Evolutionary conservation across 352 stramenopile genomes (phyloP).

Genomic region (Globisporangium radiosum): DNA sequence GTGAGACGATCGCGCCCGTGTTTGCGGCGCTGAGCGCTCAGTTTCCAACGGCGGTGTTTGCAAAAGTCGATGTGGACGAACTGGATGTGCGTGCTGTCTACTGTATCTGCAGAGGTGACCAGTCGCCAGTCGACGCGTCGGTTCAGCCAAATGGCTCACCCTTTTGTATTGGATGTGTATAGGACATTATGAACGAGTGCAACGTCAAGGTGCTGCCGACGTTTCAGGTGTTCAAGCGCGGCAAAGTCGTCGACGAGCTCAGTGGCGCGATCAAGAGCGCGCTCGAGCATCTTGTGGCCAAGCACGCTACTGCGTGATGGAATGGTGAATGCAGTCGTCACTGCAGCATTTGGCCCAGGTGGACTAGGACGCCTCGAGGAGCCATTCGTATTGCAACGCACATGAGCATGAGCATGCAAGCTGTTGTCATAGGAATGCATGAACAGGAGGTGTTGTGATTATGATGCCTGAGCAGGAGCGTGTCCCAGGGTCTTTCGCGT

Average conservation of each 20-base stretch:
- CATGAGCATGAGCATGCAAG: no score
- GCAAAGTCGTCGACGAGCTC: slow-evolving; percentile 85
- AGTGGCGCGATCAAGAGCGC: slow-evolving; percentile 62
- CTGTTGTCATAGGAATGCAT: no score
- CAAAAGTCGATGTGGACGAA: neutral
- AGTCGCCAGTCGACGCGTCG: no score
- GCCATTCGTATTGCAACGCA: no score
- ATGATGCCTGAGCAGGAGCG: neutral
- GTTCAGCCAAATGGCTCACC: no score
- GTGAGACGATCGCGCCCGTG: neutral
- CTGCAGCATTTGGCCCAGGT: no score
- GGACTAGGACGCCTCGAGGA: no score
- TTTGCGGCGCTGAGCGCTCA: neutral
- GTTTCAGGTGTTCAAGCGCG: slow-evolving; percentile 91
- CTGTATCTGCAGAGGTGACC: no score
- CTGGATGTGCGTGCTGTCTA: neutral
- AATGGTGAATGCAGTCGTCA: no score
- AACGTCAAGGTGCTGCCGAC: slow-evolving; percentile 87
- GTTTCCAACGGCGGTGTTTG: neutral
- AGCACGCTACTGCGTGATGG: slow-evolving; percentile 17
- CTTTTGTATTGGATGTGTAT: slow-evolving; percentile 17
- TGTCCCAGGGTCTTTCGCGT: neutral
- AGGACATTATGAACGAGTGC: slow-evolving; percentile 56
- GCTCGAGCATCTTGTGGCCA: slow-evolving; percentile 47
- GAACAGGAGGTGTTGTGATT: neutral